These are phyloP conservation scores for Phoenix roebelenii DNA, from an alignment of 176 grass and related monocot genomes.

Conservation along the genomic window DNA sequence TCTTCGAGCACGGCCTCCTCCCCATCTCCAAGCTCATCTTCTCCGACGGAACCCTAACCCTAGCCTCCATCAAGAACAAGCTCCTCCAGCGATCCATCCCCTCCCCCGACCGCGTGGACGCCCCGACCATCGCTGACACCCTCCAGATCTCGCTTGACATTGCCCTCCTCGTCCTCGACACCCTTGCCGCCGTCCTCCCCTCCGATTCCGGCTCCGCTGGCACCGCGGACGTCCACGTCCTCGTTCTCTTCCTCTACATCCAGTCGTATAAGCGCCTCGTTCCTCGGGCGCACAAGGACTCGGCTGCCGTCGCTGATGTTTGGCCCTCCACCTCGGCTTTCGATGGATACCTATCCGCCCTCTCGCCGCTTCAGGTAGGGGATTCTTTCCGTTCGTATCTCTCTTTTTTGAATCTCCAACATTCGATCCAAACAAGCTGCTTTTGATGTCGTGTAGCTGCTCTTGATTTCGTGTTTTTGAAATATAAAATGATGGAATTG, in stretches of 20 bases:
- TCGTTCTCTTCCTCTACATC: slow-evolving; percentile 83
- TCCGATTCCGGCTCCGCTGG: slow-evolving; percentile 41
- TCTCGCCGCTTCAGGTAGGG: slow-evolving; percentile 90
- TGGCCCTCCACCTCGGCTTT: slow-evolving; percentile 95
- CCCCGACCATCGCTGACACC: slow-evolving; percentile 40
- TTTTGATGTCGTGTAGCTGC: too few relatives aligned
- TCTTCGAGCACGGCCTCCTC: slow-evolving; percentile 90
- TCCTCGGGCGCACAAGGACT: slow-evolving; percentile 85
- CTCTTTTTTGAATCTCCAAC: background rate
- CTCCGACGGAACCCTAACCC: slow-evolving; percentile 57
- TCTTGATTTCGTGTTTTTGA: too few relatives aligned
- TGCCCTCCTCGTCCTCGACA: slow-evolving; percentile 54
- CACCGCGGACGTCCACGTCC: slow-evolving; percentile 45
- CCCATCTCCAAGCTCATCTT: slow-evolving; percentile 82
- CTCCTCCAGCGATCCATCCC: slow-evolving; percentile 24
- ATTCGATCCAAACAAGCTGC: too few relatives aligned
- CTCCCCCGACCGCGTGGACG: slow-evolving; percentile 37
- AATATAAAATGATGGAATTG: too few relatives aligned
- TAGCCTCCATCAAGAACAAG: slow-evolving; percentile 55
- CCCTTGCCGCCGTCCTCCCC: slow-evolving; percentile 67
- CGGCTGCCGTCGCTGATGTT: slow-evolving; percentile 61
- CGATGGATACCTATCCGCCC: slow-evolving; percentile 81
- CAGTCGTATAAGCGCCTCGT: slow-evolving; percentile 88
- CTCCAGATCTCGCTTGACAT: slow-evolving; percentile 83
- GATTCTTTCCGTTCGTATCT: background rate